Percentiles rank a stretch among this genome's conserved stretches.
phyloP scores from a whole-genome alignment of 2,329 filamentous ascomycete genomes.

The Aaosphaeria arxii region DNA sequence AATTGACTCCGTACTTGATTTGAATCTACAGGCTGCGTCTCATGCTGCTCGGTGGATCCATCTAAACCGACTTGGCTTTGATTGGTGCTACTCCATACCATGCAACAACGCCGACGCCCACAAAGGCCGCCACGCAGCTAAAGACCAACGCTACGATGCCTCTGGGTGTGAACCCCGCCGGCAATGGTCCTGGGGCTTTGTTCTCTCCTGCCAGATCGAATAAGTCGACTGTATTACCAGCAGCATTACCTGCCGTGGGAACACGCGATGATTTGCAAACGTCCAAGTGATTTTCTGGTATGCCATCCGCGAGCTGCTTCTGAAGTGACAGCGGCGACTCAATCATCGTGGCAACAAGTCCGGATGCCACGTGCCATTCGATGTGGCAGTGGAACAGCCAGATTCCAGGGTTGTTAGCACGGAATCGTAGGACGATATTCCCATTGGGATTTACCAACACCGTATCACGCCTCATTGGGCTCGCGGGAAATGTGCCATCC shows the following conservation, averaged over 20 bases:
- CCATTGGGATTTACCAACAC: conserved; percentile 54
- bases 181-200: conserved; percentile 53
- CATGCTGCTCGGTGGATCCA: too few species aligned
- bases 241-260: conserved; percentile 66
- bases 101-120: conserved; percentile 65
- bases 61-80: not conserved
- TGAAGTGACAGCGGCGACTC: conserved; percentile 59
- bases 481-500: conserved; percentile 25
- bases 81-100: conserved; percentile 58
- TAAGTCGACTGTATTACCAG: conserved; percentile 63
- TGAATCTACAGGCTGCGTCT: too few species aligned
- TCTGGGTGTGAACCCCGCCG: conserved; percentile 66
- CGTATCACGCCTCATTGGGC: conserved; percentile 52
- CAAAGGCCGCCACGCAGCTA: conserved; percentile 65
- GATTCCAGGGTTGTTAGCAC: conserved; percentile 46
- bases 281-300: conserved; percentile 62
- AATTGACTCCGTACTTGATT: too few species aligned
- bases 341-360: conserved; percentile 51
- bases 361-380: conserved; percentile 39
- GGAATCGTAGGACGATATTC: conserved; percentile 55
- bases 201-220: conserved; percentile 56
- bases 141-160: conserved; percentile 75
- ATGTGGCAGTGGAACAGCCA: conserved; percentile 14
- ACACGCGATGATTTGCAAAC: conserved; percentile 51
- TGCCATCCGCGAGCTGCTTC: conserved; percentile 40